Percentiles rank a stretch among this genome's conserved stretches.
These are phyloP conservation scores for Lentinula sp. DNA, from an alignment of 768 basidiomycete genomes.

Conservation along the genomic window DNA sequence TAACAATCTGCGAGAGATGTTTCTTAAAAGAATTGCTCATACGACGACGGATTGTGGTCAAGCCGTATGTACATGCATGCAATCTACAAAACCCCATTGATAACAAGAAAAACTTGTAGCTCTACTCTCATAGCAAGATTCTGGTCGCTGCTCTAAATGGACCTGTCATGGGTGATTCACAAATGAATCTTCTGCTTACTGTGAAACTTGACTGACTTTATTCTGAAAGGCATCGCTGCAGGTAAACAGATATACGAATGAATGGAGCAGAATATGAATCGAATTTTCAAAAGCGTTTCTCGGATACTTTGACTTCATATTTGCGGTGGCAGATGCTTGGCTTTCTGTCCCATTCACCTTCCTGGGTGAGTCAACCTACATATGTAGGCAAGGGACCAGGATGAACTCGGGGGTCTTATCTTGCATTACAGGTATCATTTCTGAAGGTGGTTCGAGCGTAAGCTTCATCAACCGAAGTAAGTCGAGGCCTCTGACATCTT, in stretches of 20 bases:
- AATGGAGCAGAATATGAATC: background rate
- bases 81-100: background rate
- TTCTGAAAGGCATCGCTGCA: slow-evolving; percentile 52
- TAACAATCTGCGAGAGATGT: slow-evolving; percentile 34
- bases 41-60: slow-evolving; percentile 56
- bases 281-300: slow-evolving; percentile 40
- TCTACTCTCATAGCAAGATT: slow-evolving; percentile 65
- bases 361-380: slow-evolving; percentile 33
- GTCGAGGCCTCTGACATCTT: slow-evolving; percentile 11
- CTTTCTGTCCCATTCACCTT: slow-evolving; percentile 65
- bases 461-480: slow-evolving; percentile 61
- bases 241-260: slow-evolving; percentile 27
- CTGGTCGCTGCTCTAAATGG: slow-evolving; percentile 70
- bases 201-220: background rate
- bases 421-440: slow-evolving; percentile 43
- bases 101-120: slow-evolving; percentile 23
- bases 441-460: slow-evolving; percentile 67
- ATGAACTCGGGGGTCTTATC: slow-evolving; percentile 1
- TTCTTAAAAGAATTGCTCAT: slow-evolving; percentile 38
- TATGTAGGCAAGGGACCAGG: background rate
- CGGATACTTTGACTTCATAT: slow-evolving; percentile 75
- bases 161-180: slow-evolving; percentile 58
- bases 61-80: slow-evolving; percentile 38
- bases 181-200: background rate
- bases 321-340: slow-evolving; percentile 55